A percentile compares a stretch with the other conserved stretches of the same genome.
These are phyloP conservation scores for Pythium periplocum DNA, from an alignment of 352 stramenopile species.

Conservation along the genomic window DNA sequence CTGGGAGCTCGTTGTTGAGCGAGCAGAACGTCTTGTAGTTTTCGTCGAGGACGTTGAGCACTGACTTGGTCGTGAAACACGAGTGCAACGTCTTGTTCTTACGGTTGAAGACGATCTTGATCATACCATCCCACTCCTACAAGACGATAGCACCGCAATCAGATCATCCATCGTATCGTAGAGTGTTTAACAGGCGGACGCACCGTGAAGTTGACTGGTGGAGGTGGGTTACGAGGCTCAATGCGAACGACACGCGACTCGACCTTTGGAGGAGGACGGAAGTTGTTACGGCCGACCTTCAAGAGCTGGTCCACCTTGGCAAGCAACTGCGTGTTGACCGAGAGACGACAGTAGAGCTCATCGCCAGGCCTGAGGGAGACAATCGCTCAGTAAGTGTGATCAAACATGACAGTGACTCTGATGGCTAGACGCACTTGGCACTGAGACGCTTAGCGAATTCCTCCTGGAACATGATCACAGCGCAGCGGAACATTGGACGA, in stretches of 20 bases:
- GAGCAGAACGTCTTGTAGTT: slow-evolving; percentile 96
- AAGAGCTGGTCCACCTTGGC: slow-evolving; percentile 98
- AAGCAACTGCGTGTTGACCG: slow-evolving; percentile 98
- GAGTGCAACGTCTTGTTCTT: slow-evolving; percentile 99
- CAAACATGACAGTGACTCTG: background rate
- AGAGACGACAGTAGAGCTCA: slow-evolving; percentile 97
- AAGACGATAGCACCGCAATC: slow-evolving; percentile 3
- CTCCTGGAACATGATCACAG: slow-evolving; percentile 99
- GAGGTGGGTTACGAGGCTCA: slow-evolving; percentile 96
- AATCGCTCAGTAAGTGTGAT: background rate
- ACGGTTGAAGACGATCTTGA: slow-evolving; percentile 98
- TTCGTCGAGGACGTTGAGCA: slow-evolving; percentile 93
- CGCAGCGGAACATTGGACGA: slow-evolving; percentile 97
- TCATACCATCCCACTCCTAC: slow-evolving; percentile 98
- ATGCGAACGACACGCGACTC: slow-evolving; percentile 97
- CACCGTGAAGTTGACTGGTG: slow-evolving; percentile 97
- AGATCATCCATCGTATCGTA: too few relatives aligned
- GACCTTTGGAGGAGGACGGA: slow-evolving; percentile 96
- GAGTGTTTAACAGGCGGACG: background rate
- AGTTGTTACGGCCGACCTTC: slow-evolving; percentile 99
- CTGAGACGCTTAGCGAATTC: slow-evolving; percentile 99
- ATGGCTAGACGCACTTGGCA: slow-evolving; percentile 64
- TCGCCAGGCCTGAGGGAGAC: slow-evolving; percentile 82
- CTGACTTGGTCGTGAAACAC: slow-evolving; percentile 96
- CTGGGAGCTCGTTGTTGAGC: slow-evolving; percentile 85